Evolutionary conservation across 768 basidiomycete species (phyloP).

Genomic region (Leccinum uliginosum): DNA sequence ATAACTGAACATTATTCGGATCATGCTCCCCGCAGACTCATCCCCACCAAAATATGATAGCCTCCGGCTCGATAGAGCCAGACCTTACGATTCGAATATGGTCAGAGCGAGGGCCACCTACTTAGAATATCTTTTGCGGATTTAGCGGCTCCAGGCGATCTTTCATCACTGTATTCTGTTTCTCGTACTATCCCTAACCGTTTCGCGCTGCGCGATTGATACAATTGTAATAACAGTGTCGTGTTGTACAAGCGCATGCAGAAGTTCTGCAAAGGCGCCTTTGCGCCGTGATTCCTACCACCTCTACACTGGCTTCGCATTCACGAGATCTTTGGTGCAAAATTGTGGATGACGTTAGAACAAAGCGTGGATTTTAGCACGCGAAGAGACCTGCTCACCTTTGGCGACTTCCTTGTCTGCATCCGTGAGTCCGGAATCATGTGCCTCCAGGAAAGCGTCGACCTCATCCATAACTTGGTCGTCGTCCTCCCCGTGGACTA

Average conservation of each 20-base stretch:
- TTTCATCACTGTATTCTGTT: constrained; percentile 9
- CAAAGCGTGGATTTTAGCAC: not conserved
- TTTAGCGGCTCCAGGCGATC: constrained; percentile 1
- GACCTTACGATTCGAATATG: constrained; percentile 83
- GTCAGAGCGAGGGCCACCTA: constrained; percentile 46
- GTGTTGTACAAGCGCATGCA: constrained; percentile 10
- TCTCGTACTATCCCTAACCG: constrained; percentile 1
- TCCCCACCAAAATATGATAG: constrained; percentile 82
- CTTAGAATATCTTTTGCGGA: constrained; percentile 4
- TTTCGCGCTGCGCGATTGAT: constrained; percentile 1
- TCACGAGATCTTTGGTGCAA: constrained; percentile 48
- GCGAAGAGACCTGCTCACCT: constrained; percentile 42
- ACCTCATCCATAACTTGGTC: constrained; percentile 91
- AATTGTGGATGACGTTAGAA: not conserved
- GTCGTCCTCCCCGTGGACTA: constrained; percentile 55
- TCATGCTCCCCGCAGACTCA: constrained; percentile 53
- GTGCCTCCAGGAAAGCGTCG: constrained; percentile 91
- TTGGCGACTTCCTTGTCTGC: constrained; percentile 75
- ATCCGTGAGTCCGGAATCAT: constrained; percentile 80
- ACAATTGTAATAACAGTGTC: constrained; percentile 7
- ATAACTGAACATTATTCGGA: not conserved
- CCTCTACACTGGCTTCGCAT: constrained; percentile 51
- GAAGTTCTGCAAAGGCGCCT: not conserved
- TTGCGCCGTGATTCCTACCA: not conserved
- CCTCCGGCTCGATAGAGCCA: constrained; percentile 80